A percentile compares a stretch with the other conserved stretches of the same genome.
Evolutionary conservation across 129 eudicot genomes (phyloP).

Genomic region (Lonicera japonica): DNA sequence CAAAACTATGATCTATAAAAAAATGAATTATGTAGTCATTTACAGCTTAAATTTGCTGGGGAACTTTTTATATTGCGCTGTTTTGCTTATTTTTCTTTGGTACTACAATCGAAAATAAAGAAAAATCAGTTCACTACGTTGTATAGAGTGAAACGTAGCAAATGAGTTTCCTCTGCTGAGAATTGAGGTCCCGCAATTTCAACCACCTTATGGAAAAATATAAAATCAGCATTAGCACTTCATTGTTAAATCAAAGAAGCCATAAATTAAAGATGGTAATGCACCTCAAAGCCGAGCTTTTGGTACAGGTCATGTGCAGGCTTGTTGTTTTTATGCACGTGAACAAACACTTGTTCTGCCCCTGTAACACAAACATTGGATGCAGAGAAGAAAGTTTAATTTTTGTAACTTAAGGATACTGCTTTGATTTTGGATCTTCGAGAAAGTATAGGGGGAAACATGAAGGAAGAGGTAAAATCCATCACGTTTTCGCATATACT

Average conservation of each 20-base stretch:
- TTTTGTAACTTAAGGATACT: no score
- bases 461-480: no score
- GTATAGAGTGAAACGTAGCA: conserved; percentile 38
- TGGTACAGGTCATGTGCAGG: conserved; percentile 57
- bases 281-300: conserved; percentile 67
- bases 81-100: no score
- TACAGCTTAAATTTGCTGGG: no score
- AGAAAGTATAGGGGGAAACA: no score
- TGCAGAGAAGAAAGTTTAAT: no score
- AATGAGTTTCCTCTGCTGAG: conserved; percentile 36
- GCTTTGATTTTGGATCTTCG: no score
- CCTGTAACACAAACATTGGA: conserved; percentile 46
- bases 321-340: conserved; percentile 57
- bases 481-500: no score
- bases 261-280: background rate
- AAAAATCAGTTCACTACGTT: background rate
- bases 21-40: no score
- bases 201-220: conserved; percentile 28
- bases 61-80: no score
- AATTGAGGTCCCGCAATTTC: conserved; percentile 43
- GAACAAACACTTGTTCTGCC: conserved; percentile 66
- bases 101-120: no score
- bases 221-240: conserved; percentile 8
- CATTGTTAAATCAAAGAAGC: background rate
- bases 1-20: no score